A percentile compares a stretch with the other conserved stretches of the same genome.
phyloP scores from a whole-genome alignment of 2,329 filamentous ascomycete genomes.

The Amphichorda felina region DNA sequence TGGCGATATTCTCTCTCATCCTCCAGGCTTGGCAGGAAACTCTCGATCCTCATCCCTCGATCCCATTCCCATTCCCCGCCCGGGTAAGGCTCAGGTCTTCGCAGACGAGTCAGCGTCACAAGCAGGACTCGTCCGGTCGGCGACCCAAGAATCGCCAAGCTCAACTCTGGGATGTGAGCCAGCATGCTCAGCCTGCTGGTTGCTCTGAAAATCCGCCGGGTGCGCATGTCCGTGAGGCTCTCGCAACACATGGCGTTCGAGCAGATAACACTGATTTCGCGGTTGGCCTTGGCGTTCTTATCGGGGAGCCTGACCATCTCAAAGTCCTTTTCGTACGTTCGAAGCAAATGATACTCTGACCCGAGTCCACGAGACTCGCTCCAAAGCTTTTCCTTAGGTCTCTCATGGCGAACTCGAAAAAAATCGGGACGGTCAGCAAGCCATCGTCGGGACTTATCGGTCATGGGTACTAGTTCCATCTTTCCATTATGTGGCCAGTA shows the following conservation, averaged over 20 bases:
- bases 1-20: slow-evolving; percentile 33
- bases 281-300: slow-evolving; percentile 2
- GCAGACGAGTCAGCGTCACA: slow-evolving; percentile 37
- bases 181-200: slow-evolving; percentile 43
- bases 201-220: slow-evolving; percentile 15
- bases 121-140: slow-evolving; percentile 55
- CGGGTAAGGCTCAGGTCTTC: slow-evolving; percentile 4
- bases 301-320: slow-evolving; percentile 28
- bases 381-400: no score
- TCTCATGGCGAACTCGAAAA: no score
- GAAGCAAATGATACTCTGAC: slow-evolving; percentile 1
- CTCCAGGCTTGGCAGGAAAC: slow-evolving; percentile 31
- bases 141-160: slow-evolving; percentile 55
- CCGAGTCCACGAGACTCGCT: no score
- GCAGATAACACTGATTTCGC: slow-evolving; percentile 18
- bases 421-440: no score
- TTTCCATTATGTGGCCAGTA: slow-evolving; percentile 21
- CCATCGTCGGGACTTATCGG: no score
- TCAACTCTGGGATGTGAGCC: slow-evolving; percentile 55
- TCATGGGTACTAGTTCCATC: slow-evolving; percentile 3
- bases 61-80: slow-evolving; percentile 10
- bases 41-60: slow-evolving; percentile 40
- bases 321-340: slow-evolving; percentile 35
- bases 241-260: slow-evolving; percentile 16
- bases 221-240: slow-evolving; percentile 8